phyloP scores from a whole-genome alignment of 495 filamentous ascomycete species.

The Astrocystis sublimbata region DNA sequence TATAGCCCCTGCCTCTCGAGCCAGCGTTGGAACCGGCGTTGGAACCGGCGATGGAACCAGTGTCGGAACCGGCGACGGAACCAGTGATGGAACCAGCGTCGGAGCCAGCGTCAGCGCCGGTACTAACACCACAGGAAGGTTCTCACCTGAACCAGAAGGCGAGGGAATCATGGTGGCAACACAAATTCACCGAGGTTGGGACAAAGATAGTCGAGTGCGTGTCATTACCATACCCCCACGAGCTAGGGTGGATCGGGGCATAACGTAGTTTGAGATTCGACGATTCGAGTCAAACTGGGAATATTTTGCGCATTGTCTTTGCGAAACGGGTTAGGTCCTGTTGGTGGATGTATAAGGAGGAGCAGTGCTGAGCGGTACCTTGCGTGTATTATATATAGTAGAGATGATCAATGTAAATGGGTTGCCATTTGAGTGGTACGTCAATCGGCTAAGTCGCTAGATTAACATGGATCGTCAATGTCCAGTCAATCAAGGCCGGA shows the following conservation, averaged over 20 bases:
- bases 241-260: neutral
- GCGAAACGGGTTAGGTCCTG: neutral
- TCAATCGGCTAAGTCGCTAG: neutral
- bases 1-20: neutral
- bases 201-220: conserved; percentile 1
- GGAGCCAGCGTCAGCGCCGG: too few species aligned
- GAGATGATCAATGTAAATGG: neutral
- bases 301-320: neutral
- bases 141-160: conserved; percentile 2
- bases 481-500: too few species aligned
- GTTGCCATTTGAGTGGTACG: neutral
- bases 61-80: too few species aligned
- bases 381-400: conserved; percentile 1
- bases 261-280: neutral
- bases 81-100: too few species aligned
- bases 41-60: too few species aligned
- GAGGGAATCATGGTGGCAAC: conserved; percentile 4
- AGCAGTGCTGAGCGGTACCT: conserved; percentile 5
- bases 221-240: conserved; percentile 14
- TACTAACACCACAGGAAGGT: too few species aligned
- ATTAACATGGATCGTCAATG: too few species aligned
- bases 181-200: neutral
- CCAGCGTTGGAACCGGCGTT: too few species aligned
- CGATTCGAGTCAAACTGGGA: neutral
- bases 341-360: neutral